These are phyloP conservation scores for Stephanocyclus meneghinianus DNA, from an alignment of 352 stramenopile genomes.

Conservation along the genomic window DNA sequence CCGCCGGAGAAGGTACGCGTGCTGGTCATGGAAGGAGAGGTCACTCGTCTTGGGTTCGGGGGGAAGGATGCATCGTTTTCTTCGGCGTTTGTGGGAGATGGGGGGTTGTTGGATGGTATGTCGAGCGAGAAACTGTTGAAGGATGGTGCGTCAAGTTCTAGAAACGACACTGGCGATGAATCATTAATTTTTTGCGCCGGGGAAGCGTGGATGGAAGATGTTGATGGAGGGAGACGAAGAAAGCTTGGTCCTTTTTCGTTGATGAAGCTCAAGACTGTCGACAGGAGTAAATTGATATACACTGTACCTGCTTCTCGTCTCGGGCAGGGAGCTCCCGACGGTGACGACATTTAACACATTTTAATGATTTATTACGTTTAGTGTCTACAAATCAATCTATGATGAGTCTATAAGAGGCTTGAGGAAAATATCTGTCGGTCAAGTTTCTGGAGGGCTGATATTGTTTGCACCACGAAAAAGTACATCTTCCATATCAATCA, in stretches of 20 bases:
- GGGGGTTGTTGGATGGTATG: slow-evolving; percentile 41
- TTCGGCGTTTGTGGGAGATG: slow-evolving; percentile 18
- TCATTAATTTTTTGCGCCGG: slow-evolving; percentile 57
- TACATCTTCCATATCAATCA: slow-evolving; percentile 46
- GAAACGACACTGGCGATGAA: slow-evolving; percentile 23
- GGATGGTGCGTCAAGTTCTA: background rate
- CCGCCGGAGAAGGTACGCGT: slow-evolving; percentile 69
- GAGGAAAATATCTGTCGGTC: no score
- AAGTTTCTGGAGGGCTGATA: no score
- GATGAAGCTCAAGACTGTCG: slow-evolving; percentile 58
- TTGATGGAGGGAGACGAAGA: slow-evolving; percentile 57
- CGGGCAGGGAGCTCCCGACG: background rate
- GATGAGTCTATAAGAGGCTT: no score
- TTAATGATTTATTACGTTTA: no score
- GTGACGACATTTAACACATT: background rate
- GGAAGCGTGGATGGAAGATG: slow-evolving; percentile 71
- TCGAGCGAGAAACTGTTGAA: slow-evolving; percentile 8
- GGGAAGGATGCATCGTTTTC: slow-evolving; percentile 25
- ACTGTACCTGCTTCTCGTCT: slow-evolving; percentile 37
- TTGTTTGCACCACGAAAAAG: slow-evolving; percentile 12
- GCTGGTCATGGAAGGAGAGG: slow-evolving; percentile 73
- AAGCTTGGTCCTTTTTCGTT: slow-evolving; percentile 74
- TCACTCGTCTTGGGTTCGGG: slow-evolving; percentile 44
- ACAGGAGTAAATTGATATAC: slow-evolving; percentile 55
- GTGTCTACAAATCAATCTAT: no score